phyloP scores from a whole-genome alignment of 164 flowering plant species.

The Piper longum region DNA sequence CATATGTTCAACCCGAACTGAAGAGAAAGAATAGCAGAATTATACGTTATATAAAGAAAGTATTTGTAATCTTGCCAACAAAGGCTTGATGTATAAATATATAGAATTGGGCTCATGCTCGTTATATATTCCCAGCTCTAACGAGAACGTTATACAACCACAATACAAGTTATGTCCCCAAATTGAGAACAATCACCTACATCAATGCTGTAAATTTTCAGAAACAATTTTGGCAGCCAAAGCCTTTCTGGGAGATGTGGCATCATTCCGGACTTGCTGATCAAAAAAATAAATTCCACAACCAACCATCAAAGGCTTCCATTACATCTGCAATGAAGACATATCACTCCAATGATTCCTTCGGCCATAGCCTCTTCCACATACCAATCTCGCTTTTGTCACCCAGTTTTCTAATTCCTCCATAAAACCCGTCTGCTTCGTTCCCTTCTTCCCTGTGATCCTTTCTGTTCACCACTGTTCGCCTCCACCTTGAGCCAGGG shows the following conservation, averaged over 20 bases:
- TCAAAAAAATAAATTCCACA: neutral
- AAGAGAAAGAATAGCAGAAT: too few relatives aligned
- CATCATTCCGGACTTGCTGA: neutral
- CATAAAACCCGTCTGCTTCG: constrained; percentile 79
- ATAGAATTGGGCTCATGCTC: neutral
- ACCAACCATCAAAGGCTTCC: neutral
- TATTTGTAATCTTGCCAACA: too few relatives aligned
- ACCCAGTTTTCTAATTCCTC: constrained; percentile 69
- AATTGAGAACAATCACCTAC: neutral
- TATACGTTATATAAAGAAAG: too few relatives aligned
- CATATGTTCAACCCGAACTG: too few relatives aligned
- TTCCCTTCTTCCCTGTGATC: constrained; percentile 79
- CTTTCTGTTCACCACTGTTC: constrained; percentile 36
- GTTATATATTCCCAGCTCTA: neutral
- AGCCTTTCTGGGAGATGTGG: neutral
- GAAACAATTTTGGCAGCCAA: neutral
- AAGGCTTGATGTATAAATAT: too few relatives aligned
- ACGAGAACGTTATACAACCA: neutral
- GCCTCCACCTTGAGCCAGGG: constrained; percentile 76
- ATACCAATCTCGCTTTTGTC: constrained; percentile 39
- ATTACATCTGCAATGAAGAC: neutral
- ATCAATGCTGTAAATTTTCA: neutral
- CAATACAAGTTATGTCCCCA: too few relatives aligned
- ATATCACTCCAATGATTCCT: constrained; percentile 42
- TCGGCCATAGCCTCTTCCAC: constrained; percentile 79